These are phyloP conservation scores for Coemansia sp. DNA, from an alignment of 192 early-diverging fungal genomes.

Conservation along the genomic window DNA sequence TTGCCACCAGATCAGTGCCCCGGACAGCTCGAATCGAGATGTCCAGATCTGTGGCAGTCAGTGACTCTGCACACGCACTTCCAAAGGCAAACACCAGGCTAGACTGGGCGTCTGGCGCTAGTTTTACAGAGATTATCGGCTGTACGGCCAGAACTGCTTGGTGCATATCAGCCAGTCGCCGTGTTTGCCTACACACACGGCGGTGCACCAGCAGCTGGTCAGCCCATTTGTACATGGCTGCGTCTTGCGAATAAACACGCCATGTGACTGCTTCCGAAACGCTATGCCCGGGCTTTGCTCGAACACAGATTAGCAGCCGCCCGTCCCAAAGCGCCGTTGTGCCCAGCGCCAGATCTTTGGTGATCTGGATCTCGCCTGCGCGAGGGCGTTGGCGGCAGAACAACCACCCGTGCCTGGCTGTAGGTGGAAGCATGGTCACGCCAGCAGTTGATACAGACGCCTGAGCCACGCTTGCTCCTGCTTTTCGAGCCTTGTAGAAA, in stretches of 20 bases:
- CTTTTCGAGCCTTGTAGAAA: constrained; percentile 2
- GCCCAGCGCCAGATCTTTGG: background rate
- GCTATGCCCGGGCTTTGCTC: background rate
- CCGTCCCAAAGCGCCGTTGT: constrained; percentile 34
- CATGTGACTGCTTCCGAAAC: constrained; percentile 9
- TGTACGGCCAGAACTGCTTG: constrained; percentile 19
- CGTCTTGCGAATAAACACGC: constrained; percentile 21
- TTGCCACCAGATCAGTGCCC: background rate
- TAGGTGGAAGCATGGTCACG: constrained; percentile 28
- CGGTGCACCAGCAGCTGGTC: constrained; percentile 21
- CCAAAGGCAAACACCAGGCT: constrained; percentile 31
- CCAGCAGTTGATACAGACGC: constrained; percentile 18
- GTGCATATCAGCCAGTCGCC: constrained; percentile 2
- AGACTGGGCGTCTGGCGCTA: background rate
- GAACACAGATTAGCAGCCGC: constrained; percentile 20
- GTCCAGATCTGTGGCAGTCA: background rate
- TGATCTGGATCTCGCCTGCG: constrained; percentile 14
- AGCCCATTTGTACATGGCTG: constrained; percentile 18
- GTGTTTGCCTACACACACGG: background rate
- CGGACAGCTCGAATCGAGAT: constrained; percentile 19
- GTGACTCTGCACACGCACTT: constrained; percentile 2
- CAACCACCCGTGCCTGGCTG: constrained; percentile 26
- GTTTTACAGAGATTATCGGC: constrained; percentile 27
- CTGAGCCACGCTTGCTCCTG: background rate
- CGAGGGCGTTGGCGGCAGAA: constrained; percentile 44